Evolutionary conservation across 352 stramenopile genomes (phyloP).

Genomic region (Albugo laibachii): DNA sequence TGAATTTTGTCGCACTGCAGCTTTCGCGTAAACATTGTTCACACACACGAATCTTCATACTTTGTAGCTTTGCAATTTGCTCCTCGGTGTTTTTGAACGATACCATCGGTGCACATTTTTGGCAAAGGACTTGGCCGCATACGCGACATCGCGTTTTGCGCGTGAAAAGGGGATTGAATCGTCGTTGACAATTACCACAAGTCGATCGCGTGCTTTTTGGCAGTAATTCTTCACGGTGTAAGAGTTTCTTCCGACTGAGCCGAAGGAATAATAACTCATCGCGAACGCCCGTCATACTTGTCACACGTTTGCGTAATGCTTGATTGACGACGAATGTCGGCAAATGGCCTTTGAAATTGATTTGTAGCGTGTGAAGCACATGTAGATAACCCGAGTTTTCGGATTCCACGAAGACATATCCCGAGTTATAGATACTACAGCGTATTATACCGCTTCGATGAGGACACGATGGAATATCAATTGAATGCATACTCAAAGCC

Average conservation of each 20-base stretch:
- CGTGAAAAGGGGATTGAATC: slow-evolving; percentile 40
- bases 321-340: slow-evolving; percentile 45
- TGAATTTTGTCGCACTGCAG: too few species aligned
- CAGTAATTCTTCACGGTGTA: slow-evolving; percentile 43
- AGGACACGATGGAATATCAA: slow-evolving; percentile 52
- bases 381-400: slow-evolving; percentile 60
- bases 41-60: too few species aligned
- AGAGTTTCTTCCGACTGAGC: slow-evolving; percentile 30
- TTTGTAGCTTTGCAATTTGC: too few species aligned
- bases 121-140: slow-evolving; percentile 55
- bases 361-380: slow-evolving; percentile 70
- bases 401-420: slow-evolving; percentile 59
- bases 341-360: slow-evolving; percentile 67
- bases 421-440: slow-evolving; percentile 66
- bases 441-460: slow-evolving; percentile 47
- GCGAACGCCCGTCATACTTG: slow-evolving; percentile 37
- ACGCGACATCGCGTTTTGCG: slow-evolving; percentile 51
- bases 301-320: slow-evolving; percentile 36
- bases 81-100: not conserved
- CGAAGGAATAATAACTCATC: slow-evolving; percentile 38
- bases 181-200: slow-evolving; percentile 36
- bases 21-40: too few species aligned
- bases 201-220: slow-evolving; percentile 31
- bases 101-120: slow-evolving; percentile 25
- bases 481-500: slow-evolving; percentile 70